Percentiles rank a stretch among this genome's conserved stretches.
Conservation (phyloP, 495 filamentous ascomycete species). For the Penicillium cataractarum region DNA sequence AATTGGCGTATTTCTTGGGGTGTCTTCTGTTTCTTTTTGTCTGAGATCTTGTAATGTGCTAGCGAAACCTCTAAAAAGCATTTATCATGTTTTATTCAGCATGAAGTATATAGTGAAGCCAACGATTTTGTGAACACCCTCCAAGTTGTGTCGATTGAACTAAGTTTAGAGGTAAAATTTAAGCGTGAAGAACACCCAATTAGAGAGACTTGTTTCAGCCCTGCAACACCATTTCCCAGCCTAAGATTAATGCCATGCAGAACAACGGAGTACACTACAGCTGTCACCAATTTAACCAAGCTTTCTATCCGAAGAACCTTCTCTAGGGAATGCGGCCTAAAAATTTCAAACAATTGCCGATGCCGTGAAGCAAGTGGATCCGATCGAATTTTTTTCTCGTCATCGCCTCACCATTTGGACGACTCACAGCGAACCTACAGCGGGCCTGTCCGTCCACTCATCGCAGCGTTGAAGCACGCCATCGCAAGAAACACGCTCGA, state of each 20-base stretch:
- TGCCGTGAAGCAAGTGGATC: constrained; percentile 14
- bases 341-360: neutral
- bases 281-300: no score
- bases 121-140: neutral
- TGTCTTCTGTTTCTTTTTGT: constrained; percentile 12
- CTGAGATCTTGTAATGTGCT: constrained; percentile 16
- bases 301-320: neutral
- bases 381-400: constrained; percentile 14
- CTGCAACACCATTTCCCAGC: neutral
- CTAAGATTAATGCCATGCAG: no score
- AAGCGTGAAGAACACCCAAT: neutral
- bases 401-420: constrained; percentile 10
- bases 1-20: constrained; percentile 15
- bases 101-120: constrained; percentile 17
- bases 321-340: neutral
- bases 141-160: neutral
- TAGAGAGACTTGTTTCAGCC: neutral
- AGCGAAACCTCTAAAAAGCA: constrained; percentile 29
- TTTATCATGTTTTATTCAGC: constrained; percentile 13
- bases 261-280: no score
- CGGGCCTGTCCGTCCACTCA: constrained; percentile 16
- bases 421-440: constrained; percentile 1
- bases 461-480: constrained; percentile 26
- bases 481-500: constrained; percentile 12
- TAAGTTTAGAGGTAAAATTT: neutral